phyloP scores from a whole-genome alignment of 2,329 filamentous ascomycete genomes.

The Balansia obtecta region DNA sequence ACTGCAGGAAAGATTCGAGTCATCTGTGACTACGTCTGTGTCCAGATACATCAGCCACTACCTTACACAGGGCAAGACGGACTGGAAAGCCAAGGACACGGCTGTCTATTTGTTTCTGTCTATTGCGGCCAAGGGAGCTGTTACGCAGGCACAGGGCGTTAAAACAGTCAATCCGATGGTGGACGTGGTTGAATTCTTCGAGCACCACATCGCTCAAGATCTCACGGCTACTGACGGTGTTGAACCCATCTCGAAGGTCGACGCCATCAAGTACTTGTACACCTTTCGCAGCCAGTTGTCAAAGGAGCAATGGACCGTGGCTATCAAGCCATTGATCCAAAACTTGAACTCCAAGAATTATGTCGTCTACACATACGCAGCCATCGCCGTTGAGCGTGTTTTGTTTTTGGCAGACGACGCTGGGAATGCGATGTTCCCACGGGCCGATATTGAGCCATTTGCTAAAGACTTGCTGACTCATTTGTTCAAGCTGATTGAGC shows the following conservation, averaged over 20 bases:
- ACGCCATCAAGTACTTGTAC: slow-evolving; percentile 96
- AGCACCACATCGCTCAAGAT: slow-evolving; percentile 83
- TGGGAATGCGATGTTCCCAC: slow-evolving; percentile 67
- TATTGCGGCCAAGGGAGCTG: slow-evolving; percentile 80
- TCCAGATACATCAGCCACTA: slow-evolving; percentile 80
- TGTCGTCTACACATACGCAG: slow-evolving; percentile 94
- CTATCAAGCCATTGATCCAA: slow-evolving; percentile 80
- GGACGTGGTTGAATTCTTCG: slow-evolving; percentile 89
- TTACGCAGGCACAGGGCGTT: slow-evolving; percentile 80
- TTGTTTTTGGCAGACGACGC: slow-evolving; percentile 69
- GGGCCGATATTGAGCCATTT: slow-evolving; percentile 65
- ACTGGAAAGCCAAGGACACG: slow-evolving; percentile 97
- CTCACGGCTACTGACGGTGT: slow-evolving; percentile 56
- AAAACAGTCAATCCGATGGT: slow-evolving; percentile 80
- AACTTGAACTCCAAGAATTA: slow-evolving; percentile 86
- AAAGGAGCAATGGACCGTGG: slow-evolving; percentile 80
- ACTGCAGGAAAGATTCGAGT: slow-evolving; percentile 80
- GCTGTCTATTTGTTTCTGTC: slow-evolving; percentile 95
- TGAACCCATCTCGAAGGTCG: slow-evolving; percentile 84
- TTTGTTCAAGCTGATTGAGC: slow-evolving; percentile 82
- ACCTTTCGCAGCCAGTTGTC: slow-evolving; percentile 92
- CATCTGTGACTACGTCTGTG: slow-evolving; percentile 74
- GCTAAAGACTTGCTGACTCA: slow-evolving; percentile 81
- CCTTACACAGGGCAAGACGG: slow-evolving; percentile 63
- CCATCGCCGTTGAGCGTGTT: slow-evolving; percentile 90